phyloP scores from a whole-genome alignment of 305 asterid genomes.

The Solanum hybrid region DNA sequence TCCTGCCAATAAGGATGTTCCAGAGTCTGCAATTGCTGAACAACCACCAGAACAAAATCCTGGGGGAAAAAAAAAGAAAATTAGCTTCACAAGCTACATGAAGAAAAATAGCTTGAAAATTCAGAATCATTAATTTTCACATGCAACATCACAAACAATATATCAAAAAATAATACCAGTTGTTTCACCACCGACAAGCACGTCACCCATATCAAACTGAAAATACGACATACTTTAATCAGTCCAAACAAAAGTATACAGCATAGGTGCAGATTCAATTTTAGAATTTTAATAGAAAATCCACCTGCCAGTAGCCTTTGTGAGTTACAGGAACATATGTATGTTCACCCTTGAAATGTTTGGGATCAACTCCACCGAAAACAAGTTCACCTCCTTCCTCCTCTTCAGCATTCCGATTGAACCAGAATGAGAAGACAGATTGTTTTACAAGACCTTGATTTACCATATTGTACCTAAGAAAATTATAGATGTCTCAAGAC shows the following conservation, averaged over 20 bases:
- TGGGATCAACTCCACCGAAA: slow-evolving; percentile 82
- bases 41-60: slow-evolving; percentile 78
- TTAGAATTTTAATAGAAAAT: neutral
- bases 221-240: slow-evolving; percentile 1
- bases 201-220: slow-evolving; percentile 90
- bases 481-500: neutral
- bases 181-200: slow-evolving; percentile 64
- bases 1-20: slow-evolving; percentile 87
- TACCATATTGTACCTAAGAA: slow-evolving; percentile 74
- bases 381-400: slow-evolving; percentile 85
- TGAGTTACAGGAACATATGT: slow-evolving; percentile 74
- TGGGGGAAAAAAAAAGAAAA: neutral
- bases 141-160: slow-evolving; percentile 1
- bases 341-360: slow-evolving; percentile 78
- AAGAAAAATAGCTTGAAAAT: neutral
- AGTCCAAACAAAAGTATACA: neutral
- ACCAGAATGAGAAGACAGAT: slow-evolving; percentile 83
- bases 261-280: neutral
- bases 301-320: slow-evolving; percentile 96
- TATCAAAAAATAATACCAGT: slow-evolving; percentile 44
- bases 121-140: neutral
- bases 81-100: neutral
- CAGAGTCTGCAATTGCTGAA: slow-evolving; percentile 91
- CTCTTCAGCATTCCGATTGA: slow-evolving; percentile 50
- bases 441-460: slow-evolving; percentile 70